Evolutionary conservation across 2,329 filamentous ascomycete species (phyloP).

Genomic region (Claviceps citrina): DNA sequence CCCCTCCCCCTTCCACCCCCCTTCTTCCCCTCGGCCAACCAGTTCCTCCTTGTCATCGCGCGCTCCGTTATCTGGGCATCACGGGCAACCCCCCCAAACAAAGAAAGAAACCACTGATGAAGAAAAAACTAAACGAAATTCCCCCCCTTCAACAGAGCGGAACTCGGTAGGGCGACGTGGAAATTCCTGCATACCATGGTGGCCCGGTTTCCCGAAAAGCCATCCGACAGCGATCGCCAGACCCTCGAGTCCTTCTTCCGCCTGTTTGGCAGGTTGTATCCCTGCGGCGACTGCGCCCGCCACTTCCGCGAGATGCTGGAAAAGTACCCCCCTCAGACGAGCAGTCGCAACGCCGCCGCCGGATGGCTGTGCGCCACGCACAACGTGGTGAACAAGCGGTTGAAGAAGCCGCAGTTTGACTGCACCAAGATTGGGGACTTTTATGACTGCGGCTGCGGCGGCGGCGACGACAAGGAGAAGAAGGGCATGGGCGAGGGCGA

Average conservation of each 20-base stretch:
- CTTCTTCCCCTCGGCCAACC: background rate
- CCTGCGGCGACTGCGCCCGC: conserved; percentile 52
- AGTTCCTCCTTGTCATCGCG: too few species aligned
- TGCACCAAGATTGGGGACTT: conserved; percentile 54
- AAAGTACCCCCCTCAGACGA: conserved; percentile 50
- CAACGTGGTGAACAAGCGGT: conserved; percentile 49
- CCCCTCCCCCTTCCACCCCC: background rate
- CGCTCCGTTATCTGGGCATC: too few species aligned
- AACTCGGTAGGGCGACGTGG: conserved; percentile 54
- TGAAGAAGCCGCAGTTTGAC: conserved; percentile 47
- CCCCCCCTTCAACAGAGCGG: conserved; percentile 29
- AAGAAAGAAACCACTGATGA: too few species aligned
- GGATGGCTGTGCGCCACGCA: conserved; percentile 56
- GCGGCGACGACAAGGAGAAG: conserved; percentile 42
- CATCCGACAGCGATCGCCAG: conserved; percentile 44
- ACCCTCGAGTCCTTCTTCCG: conserved; percentile 50
- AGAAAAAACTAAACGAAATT: too few species aligned
- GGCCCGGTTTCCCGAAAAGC: conserved; percentile 51
- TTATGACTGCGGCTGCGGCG: conserved; percentile 57
- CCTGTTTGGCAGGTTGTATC: conserved; percentile 53
- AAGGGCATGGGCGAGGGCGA: conserved; percentile 17
- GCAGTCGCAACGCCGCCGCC: conserved; percentile 45
- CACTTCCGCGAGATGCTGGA: conserved; percentile 49
- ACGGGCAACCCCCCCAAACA: too few species aligned
- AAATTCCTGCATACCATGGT: conserved; percentile 58